Conservation (phyloP, 2,329 filamentous ascomycete genomes). For the Fusarium pseudocircinatum region DNA sequence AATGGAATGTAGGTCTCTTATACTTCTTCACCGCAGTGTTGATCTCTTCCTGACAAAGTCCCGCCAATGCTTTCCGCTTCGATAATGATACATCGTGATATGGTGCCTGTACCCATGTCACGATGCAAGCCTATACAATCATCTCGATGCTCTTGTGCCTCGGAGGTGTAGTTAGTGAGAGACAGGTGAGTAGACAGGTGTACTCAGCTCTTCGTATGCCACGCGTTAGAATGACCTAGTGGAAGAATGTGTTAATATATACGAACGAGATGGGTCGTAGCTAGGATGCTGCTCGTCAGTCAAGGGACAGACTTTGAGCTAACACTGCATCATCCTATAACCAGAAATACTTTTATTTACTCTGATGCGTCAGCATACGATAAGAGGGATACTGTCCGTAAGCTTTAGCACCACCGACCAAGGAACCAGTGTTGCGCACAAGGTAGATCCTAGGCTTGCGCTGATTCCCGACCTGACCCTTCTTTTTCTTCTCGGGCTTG, state of each 20-base stretch:
- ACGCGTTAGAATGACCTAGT: no score
- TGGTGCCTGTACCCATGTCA: no score
- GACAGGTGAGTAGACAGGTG: background rate
- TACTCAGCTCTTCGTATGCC: background rate
- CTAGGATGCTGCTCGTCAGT: background rate
- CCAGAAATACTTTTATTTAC: background rate
- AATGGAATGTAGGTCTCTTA: no score
- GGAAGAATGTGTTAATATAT: background rate
- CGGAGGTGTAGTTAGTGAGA: no score
- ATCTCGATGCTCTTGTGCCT: no score
- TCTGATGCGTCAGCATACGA: no score
- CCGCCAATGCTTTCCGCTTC: no score
- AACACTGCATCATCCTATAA: background rate
- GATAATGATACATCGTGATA: no score
- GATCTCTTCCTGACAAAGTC: no score
- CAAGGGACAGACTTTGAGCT: background rate
- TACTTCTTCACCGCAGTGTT: no score
- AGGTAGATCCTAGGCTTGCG: background rate
- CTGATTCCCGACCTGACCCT: background rate
- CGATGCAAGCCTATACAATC: no score
- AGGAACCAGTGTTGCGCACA: background rate
- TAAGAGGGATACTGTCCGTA: background rate
- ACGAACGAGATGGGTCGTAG: fast-evolving
- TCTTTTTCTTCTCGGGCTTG: background rate
- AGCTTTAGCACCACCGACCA: background rate